Conservation (phyloP, 208 protist species). For the Trypanosoma mega region DNA sequence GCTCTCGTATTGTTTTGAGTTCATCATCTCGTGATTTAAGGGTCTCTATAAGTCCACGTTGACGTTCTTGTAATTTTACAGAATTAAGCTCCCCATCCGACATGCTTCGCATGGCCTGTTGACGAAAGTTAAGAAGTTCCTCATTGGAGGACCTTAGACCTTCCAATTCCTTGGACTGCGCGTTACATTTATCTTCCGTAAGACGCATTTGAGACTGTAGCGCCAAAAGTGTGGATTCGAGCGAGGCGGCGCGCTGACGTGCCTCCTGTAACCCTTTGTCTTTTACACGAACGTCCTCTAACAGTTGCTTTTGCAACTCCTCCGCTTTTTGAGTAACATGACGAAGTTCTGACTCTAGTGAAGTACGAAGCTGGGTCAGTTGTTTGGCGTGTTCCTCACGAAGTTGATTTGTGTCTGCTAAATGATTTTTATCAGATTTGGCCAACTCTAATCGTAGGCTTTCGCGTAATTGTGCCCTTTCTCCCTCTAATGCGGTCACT, state of each 20-base stretch:
- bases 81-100: slow-evolving; percentile 78
- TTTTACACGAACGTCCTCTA: slow-evolving; percentile 28
- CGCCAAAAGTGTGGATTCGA: slow-evolving; percentile 32
- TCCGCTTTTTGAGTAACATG: slow-evolving; percentile 22
- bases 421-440: slow-evolving; percentile 29
- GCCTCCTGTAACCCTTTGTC: slow-evolving; percentile 29
- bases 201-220: slow-evolving; percentile 43
- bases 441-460: slow-evolving; percentile 16
- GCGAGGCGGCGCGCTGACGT: slow-evolving; percentile 12
- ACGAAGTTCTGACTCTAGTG: slow-evolving; percentile 18
- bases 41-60: slow-evolving; percentile 38
- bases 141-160: slow-evolving; percentile 57
- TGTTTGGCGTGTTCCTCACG: slow-evolving; percentile 32
- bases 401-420: slow-evolving; percentile 17
- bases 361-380: slow-evolving; percentile 19
- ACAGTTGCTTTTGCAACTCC: slow-evolving; percentile 29
- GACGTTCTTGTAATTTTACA: slow-evolving; percentile 70
- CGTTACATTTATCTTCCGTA: slow-evolving; percentile 35
- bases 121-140: slow-evolving; percentile 57
- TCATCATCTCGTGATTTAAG: slow-evolving; percentile 68
- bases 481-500: slow-evolving; percentile 23
- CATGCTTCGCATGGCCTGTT: slow-evolving; percentile 55
- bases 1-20: slow-evolving; percentile 51
- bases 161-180: slow-evolving; percentile 47
- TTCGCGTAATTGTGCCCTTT: slow-evolving; percentile 19